A percentile compares a stretch with the other conserved stretches of the same genome.
Evolutionary conservation across 2,329 filamentous ascomycete genomes (phyloP).

Genomic region (Xylariaceae sp.): DNA sequence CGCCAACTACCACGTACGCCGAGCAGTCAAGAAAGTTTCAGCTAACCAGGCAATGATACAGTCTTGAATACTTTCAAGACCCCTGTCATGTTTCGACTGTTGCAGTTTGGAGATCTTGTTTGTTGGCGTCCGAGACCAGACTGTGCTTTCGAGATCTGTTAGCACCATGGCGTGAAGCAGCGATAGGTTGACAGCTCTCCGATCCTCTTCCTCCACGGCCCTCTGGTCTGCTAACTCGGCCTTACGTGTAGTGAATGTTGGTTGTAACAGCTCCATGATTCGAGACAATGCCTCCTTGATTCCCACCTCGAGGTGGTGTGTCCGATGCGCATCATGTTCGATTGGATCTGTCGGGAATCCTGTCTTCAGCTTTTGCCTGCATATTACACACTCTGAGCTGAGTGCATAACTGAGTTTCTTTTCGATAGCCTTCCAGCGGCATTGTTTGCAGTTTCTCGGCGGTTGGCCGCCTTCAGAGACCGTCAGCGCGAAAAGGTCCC

Average conservation of each 20-base stretch:
- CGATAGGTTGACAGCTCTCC: conserved; percentile 18
- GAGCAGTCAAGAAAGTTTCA: neutral
- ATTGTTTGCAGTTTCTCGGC: conserved; percentile 24
- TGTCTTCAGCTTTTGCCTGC: conserved; percentile 8
- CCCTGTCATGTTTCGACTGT: conserved; percentile 9
- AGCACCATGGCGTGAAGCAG: conserved; percentile 22
- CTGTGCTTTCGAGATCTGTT: conserved; percentile 23
- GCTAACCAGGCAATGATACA: conserved; percentile 2
- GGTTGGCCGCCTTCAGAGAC: conserved; percentile 21
- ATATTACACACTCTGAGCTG: conserved; percentile 20
- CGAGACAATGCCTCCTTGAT: conserved; percentile 13
- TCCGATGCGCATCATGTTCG: conserved; percentile 21
- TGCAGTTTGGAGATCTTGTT: conserved; percentile 16
- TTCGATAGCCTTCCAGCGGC: conserved; percentile 21
- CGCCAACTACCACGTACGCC: neutral
- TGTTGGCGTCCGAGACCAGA: conserved; percentile 21
- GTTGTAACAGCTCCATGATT: conserved; percentile 19
- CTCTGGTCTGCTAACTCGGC: conserved; percentile 15
- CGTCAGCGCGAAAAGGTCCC: conserved; percentile 25
- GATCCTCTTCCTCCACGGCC: conserved; percentile 17
- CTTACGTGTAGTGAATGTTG: conserved; percentile 24
- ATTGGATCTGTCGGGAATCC: conserved; percentile 9
- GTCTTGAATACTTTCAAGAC: conserved; percentile 17
- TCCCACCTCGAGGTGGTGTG: conserved; percentile 15
- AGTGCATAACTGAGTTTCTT: conserved; percentile 17